Evolutionary conservation across 2,329 filamentous ascomycete genomes (phyloP).

Genomic region (Ceratocystis smalleyi): DNA sequence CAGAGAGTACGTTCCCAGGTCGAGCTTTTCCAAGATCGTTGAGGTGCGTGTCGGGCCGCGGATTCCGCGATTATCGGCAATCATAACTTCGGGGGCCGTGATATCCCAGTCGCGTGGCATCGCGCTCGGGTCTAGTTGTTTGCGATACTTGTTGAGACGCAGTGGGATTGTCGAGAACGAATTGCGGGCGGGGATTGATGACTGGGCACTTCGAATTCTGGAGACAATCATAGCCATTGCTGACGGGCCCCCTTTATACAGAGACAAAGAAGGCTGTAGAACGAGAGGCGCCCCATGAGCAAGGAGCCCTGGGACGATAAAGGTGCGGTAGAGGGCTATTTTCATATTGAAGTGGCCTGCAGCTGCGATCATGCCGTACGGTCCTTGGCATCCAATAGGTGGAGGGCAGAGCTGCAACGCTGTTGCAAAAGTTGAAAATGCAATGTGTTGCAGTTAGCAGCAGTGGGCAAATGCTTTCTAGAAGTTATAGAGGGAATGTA

Average conservation of each 20-base stretch:
- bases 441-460: too few species aligned
- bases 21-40: slow-evolving; percentile 29
- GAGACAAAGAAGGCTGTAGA: slow-evolving; percentile 22
- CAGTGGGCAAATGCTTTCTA: background rate
- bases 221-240: slow-evolving; percentile 18
- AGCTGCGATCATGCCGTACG: slow-evolving; percentile 7
- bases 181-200: background rate
- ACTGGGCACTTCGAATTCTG: background rate
- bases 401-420: too few species aligned
- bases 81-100: slow-evolving; percentile 28
- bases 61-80: slow-evolving; percentile 27
- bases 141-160: slow-evolving; percentile 13
- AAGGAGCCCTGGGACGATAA: slow-evolving; percentile 22
- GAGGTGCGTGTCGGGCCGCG: slow-evolving; percentile 27
- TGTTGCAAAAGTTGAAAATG: too few species aligned
- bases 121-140: background rate
- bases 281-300: slow-evolving; percentile 33
- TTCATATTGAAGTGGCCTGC: slow-evolving; percentile 25
- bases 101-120: slow-evolving; percentile 33
- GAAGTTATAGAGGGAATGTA: background rate
- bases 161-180: slow-evolving; percentile 4
- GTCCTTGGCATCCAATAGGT: background rate
- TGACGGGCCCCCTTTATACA: background rate
- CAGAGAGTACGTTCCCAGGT: slow-evolving; percentile 26
- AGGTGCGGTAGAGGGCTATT: slow-evolving; percentile 17